A percentile compares a stretch with the other conserved stretches of the same genome.
These are phyloP conservation scores for Herpetomonas tarakana DNA, from an alignment of 208 protist genomes.

Conservation along the genomic window DNA sequence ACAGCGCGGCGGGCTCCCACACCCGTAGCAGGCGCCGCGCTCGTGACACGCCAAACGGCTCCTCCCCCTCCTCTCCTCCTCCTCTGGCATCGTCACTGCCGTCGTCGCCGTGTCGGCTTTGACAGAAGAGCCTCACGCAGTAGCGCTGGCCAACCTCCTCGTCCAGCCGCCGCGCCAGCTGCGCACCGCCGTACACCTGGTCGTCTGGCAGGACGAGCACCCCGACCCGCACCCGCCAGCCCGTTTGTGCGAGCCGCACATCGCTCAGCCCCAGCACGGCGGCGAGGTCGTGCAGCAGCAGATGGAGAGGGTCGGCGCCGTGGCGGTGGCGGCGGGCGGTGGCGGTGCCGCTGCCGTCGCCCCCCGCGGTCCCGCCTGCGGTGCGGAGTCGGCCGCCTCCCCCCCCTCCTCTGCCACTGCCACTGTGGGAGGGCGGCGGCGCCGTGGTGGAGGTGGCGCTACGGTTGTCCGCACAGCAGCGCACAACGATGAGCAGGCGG, in stretches of 20 bases:
- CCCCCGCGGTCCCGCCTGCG: neutral
- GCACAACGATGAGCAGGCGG: slow-evolving; percentile 45
- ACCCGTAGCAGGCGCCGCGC: slow-evolving; percentile 18
- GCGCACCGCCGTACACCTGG: slow-evolving; percentile 46
- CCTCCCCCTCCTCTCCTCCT: too few species aligned
- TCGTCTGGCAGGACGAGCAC: slow-evolving; percentile 75
- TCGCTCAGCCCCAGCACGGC: slow-evolving; percentile 36
- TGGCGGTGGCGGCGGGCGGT: slow-evolving; percentile 20
- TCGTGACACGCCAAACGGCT: neutral
- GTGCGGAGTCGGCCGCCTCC: neutral
- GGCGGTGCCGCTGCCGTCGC: neutral
- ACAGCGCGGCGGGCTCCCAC: slow-evolving; percentile 13
- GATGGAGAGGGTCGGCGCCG: slow-evolving; percentile 37
- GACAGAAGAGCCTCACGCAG: slow-evolving; percentile 47
- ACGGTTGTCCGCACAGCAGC: slow-evolving; percentile 46
- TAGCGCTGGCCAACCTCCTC: slow-evolving; percentile 43
- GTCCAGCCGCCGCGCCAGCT: slow-evolving; percentile 41
- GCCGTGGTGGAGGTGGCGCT: slow-evolving; percentile 12
- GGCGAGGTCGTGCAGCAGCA: slow-evolving; percentile 59
- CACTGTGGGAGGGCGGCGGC: neutral
- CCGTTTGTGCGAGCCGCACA: slow-evolving; percentile 23
- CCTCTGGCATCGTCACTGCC: slow-evolving; percentile 4
- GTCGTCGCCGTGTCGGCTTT: neutral
- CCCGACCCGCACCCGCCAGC: slow-evolving; percentile 24
- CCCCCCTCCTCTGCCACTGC: neutral